phyloP scores from a whole-genome alignment of 371 early-diverging fungal species.

The Mucor piriformis region DNA sequence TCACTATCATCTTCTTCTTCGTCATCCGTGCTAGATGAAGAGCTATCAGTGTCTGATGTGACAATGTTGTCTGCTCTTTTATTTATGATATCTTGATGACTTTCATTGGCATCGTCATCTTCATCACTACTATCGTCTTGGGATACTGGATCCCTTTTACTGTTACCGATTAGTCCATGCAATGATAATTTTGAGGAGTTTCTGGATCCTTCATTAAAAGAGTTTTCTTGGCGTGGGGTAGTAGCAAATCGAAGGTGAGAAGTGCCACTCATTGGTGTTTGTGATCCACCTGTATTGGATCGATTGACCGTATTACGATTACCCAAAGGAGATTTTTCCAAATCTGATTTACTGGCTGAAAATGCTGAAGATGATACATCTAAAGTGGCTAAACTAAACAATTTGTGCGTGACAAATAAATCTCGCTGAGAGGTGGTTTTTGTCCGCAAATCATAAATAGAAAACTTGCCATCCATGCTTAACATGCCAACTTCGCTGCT shows the following conservation, averaged over 20 bases:
- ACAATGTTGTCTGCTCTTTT: conserved; percentile 10
- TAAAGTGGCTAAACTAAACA: conserved; percentile 63
- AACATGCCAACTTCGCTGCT: conserved; percentile 58
- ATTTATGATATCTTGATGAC: background rate
- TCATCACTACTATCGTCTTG: background rate
- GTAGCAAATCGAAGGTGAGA: conserved; percentile 17
- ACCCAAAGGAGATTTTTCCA: conserved; percentile 1
- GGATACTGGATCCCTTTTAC: background rate
- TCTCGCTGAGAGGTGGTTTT: conserved; percentile 53
- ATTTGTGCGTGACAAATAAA: conserved; percentile 61
- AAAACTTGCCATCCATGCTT: conserved; percentile 68
- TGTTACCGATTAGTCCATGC: background rate
- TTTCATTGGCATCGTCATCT: background rate
- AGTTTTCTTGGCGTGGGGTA: background rate
- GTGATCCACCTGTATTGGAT: conserved; percentile 1
- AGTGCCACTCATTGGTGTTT: conserved; percentile 12
- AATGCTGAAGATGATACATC: conserved; percentile 34
- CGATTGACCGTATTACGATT: background rate
- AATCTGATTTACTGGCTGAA: background rate
- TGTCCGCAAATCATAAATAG: conserved; percentile 52
- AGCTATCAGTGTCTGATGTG: conserved; percentile 13
- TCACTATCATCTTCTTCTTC: conserved; percentile 25
- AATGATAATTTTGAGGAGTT: conserved; percentile 7
- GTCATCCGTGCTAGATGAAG: conserved; percentile 8
- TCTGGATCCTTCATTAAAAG: conserved; percentile 2